phyloP scores from a whole-genome alignment of 805 yeast species.

The Candida yuanshanica region DNA sequence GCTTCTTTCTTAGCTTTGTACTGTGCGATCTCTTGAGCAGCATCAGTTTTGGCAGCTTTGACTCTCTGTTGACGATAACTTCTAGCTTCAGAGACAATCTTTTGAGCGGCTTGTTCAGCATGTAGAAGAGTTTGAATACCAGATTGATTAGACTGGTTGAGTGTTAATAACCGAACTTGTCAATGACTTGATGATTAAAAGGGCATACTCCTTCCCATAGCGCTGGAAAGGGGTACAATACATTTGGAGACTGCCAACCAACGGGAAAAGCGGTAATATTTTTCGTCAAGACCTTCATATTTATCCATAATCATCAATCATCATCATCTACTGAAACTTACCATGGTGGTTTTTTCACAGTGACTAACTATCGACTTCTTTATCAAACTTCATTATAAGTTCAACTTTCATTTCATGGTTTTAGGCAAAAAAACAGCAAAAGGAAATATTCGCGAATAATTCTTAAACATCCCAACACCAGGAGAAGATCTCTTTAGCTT shows the following conservation, averaged over 20 bases:
- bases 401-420: not conserved
- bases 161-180: not conserved
- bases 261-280: no score
- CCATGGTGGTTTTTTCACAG: not conserved
- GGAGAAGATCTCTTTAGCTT: no score
- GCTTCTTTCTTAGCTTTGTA: constrained; percentile 81
- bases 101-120: constrained; percentile 98
- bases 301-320: not conserved
- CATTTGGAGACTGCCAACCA: no score
- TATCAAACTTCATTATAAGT: not conserved
- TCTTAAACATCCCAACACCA: not conserved
- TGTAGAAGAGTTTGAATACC: constrained; percentile 28
- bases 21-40: constrained; percentile 79
- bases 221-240: no score
- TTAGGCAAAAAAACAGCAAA: not conserved
- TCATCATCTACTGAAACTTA: not conserved
- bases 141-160: constrained; percentile 15
- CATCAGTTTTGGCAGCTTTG: constrained; percentile 93
- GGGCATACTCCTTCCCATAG: no score
- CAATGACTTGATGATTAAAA: no score
- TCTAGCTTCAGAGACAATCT: constrained; percentile 89
- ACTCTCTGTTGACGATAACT: constrained; percentile 80
- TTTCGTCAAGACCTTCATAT: no score
- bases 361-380: not conserved
- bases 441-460: not conserved